Evolutionary conservation across 352 stramenopile genomes (phyloP).

Genomic region (Bremia lactucae): DNA sequence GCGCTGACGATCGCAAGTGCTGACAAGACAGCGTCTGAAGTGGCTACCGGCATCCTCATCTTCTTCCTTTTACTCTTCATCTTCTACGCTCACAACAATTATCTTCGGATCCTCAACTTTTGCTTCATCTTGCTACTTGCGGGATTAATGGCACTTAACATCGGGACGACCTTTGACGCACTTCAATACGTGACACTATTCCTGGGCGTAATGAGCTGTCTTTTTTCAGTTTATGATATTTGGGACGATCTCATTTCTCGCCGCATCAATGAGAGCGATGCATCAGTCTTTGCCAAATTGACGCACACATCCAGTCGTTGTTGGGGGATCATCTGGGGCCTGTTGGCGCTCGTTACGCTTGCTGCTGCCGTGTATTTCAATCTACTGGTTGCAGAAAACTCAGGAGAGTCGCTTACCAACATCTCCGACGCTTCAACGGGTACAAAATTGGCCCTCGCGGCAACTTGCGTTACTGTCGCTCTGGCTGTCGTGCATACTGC

Average conservation of each 20-base stretch:
- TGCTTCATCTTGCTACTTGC: constrained; percentile 79
- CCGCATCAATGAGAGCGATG: constrained; percentile 80
- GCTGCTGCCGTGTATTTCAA: constrained; percentile 78
- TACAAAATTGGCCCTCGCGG: constrained; percentile 50
- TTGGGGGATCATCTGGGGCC: constrained; percentile 83
- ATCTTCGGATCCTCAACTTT: constrained; percentile 74
- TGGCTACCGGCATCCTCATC: constrained; percentile 75
- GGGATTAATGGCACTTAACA: constrained; percentile 59
- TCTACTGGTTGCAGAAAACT: constrained; percentile 55
- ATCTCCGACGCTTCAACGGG: constrained; percentile 42
- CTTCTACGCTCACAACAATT: constrained; percentile 81
- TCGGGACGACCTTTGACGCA: constrained; percentile 48
- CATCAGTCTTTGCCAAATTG: constrained; percentile 84
- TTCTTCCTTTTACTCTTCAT: constrained; percentile 83
- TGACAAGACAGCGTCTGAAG: constrained; percentile 42
- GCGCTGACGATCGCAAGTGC: constrained; percentile 68
- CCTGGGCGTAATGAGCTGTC: constrained; percentile 85
- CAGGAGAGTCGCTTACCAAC: constrained; percentile 29
- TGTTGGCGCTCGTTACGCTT: constrained; percentile 69
- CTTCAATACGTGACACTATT: constrained; percentile 84
- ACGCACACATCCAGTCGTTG: constrained; percentile 85
- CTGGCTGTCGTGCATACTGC: constrained; percentile 54
- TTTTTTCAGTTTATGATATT: constrained; percentile 88
- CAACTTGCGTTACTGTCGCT: constrained; percentile 34
- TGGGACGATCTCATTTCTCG: constrained; percentile 87